Conservation (phyloP, 192 early-diverging fungal genomes). For the Obelidium mucronatum region DNA sequence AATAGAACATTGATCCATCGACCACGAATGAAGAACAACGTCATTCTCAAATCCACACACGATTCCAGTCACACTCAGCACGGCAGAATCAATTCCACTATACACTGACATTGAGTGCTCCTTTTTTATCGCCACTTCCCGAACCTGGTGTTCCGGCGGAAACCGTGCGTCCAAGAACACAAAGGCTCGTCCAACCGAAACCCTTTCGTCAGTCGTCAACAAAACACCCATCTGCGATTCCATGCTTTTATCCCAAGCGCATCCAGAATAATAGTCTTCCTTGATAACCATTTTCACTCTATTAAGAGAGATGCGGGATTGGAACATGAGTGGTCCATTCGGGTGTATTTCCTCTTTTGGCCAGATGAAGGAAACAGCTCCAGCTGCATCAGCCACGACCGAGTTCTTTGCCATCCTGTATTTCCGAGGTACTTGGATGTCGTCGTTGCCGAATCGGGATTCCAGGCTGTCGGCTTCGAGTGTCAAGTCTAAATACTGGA, state of each 20-base stretch:
- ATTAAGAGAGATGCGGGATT: not conserved
- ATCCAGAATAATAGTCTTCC: constrained; percentile 3
- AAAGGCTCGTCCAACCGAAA: too few relatives aligned
- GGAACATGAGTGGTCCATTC: not conserved
- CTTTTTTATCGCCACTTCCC: too few relatives aligned
- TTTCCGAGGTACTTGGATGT: not conserved
- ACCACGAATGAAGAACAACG: too few relatives aligned
- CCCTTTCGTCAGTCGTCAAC: not conserved
- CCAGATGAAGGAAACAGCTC: not conserved
- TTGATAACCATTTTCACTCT: not conserved
- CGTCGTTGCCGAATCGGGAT: not conserved
- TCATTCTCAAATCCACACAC: too few relatives aligned
- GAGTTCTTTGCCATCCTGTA: not conserved
- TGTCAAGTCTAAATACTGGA: not conserved
- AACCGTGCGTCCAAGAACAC: too few relatives aligned
- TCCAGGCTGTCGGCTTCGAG: not conserved
- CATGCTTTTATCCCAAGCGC: not conserved
- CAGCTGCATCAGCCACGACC: not conserved
- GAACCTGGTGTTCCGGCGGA: too few relatives aligned
- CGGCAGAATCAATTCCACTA: too few relatives aligned
- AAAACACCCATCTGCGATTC: constrained; percentile 21
- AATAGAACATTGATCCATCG: too few relatives aligned
- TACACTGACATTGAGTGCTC: too few relatives aligned
- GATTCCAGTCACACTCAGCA: too few relatives aligned
- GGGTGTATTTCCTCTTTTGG: not conserved